Evolutionary conservation across 2,329 filamentous ascomycete species (phyloP), one percentile per base, ranked within the genome.

Genomic region (Aspergillus viridinutans): DNA sequence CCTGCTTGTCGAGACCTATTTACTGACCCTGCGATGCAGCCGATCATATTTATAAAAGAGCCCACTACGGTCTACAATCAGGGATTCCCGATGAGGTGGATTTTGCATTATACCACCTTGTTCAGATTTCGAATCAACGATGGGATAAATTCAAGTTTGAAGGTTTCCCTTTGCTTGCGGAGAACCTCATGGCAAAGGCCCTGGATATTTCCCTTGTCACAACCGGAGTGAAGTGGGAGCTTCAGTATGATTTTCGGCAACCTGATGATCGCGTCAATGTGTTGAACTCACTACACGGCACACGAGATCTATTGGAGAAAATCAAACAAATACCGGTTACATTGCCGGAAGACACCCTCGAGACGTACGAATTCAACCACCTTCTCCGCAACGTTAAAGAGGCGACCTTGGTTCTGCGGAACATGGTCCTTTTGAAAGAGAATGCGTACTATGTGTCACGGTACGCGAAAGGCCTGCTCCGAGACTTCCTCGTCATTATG

Each of bases 141-240:
- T 93, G 93, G 49, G 94, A 97, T 71, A 96, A 96, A 74, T 97
- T 96, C 76, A 89, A 90, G 59, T 97, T 97, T 64, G 92, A 96
- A 65, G 90, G 90, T 4, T 97, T 97, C 65, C 88, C 90, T 1
- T 88, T 90, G 9, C 81, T 99, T 28, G 90, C 91, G 0, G 94
- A 97, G 73, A 90, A 90, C 3, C 81, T 99, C 9, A 86, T 96
- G 55, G 89, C 92, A 59, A 95, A 95, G 69, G 87, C 89, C 1
- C 79, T 97, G 51, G 85, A 92, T 60, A 83, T 96, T 43, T 89
- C 89, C 55, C 83, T 81, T 49, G 76, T 96, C 12, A 95, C 92
- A 74, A 94, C 92, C 69, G 82, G 94, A 53, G 83, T 96, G 23
- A 82, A 87, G 56, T 97, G 91, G 90, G 83, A 86, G 43, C 81